Evolutionary conservation across 2,329 filamentous ascomycete genomes (phyloP).

Genomic region (Aureobasidium sp.): DNA sequence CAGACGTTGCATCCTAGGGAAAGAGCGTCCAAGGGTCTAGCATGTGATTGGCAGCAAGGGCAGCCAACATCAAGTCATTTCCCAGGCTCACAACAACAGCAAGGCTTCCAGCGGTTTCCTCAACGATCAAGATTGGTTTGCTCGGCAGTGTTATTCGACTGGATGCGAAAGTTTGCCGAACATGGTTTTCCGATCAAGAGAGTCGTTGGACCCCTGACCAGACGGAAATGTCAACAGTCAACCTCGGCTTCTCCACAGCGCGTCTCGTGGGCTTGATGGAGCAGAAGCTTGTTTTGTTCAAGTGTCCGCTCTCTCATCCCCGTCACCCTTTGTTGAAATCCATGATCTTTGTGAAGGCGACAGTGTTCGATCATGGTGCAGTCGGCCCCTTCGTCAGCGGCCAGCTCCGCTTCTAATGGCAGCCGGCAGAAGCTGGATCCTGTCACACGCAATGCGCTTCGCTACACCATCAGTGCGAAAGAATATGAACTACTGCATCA

Average conservation of each 20-base stretch:
- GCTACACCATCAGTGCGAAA: constrained; percentile 73
- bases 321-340: not conserved
- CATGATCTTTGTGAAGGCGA: not conserved
- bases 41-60: not conserved
- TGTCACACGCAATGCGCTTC: constrained; percentile 73
- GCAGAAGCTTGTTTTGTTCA: not conserved
- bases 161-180: not conserved
- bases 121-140: not conserved
- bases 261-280: not conserved
- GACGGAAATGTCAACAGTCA: not conserved
- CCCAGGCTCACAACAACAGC: not conserved
- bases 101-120: not conserved
- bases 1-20: too few relatives aligned
- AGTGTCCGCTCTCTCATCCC: not conserved
- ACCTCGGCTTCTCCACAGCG: constrained; percentile 3
- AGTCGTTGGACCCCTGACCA: not conserved
- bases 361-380: not conserved
- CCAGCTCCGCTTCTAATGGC: not conserved
- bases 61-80: not conserved
- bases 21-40: too few relatives aligned
- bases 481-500: constrained; percentile 82
- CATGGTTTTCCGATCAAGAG: not conserved
- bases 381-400: constrained; percentile 3
- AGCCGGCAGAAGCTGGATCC: constrained; percentile 45
- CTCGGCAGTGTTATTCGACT: not conserved